phyloP scores from a whole-genome alignment of 441 rosid species.

The Adansonia gregorii region DNA sequence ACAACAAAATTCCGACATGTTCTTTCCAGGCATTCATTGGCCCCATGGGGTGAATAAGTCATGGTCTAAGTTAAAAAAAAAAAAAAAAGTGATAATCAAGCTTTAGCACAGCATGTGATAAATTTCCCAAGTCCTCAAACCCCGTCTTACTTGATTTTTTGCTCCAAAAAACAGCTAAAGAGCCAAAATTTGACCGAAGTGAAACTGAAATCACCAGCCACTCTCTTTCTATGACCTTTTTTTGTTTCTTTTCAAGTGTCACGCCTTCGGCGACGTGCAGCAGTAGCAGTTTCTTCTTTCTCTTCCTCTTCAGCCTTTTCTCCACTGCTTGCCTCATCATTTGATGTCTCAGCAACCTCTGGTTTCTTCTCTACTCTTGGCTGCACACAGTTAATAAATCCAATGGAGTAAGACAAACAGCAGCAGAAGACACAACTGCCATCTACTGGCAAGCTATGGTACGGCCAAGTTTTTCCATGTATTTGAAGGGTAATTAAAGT shows the following conservation, averaged over 20 bases:
- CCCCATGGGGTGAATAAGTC: too few species aligned
- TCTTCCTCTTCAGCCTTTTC: conserved; percentile 53
- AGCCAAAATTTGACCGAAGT: conserved; percentile 42
- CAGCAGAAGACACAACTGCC: too few species aligned
- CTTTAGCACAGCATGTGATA: neutral
- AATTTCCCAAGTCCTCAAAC: neutral
- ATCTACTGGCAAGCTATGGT: too few species aligned
- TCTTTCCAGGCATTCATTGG: too few species aligned
- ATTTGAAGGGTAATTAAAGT: too few species aligned
- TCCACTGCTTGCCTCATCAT: conserved; percentile 45
- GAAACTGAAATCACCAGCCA: conserved; percentile 17
- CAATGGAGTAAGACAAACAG: neutral
- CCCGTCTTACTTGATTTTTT: neutral
- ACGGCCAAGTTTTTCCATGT: too few species aligned
- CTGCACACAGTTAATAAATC: conserved; percentile 31
- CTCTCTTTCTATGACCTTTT: neutral
- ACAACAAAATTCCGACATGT: too few species aligned
- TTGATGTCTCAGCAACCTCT: conserved; percentile 53
- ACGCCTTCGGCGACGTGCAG: conserved; percentile 78
- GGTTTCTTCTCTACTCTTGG: conserved; percentile 49
- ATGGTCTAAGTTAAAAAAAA: neutral
- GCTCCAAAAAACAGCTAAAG: conserved; percentile 29
- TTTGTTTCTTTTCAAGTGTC: conserved; percentile 40
- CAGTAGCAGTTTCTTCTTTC: conserved; percentile 47
- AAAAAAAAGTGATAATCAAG: neutral